Conservation (phyloP, 2,329 filamentous ascomycete species). For the Penicillium sp. region DNA sequence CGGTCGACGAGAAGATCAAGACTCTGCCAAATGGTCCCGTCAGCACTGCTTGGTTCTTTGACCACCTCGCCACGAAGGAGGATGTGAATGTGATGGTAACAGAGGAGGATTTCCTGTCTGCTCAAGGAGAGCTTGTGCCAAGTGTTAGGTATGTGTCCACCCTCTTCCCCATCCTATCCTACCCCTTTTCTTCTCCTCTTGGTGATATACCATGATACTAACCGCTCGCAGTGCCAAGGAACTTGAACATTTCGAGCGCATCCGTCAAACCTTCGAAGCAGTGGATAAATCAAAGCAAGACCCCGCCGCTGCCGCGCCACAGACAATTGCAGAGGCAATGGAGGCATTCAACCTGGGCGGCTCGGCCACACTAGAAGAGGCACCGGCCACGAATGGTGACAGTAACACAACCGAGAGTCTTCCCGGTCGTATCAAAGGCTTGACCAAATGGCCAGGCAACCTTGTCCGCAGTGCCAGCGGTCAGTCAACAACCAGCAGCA, state of each 20-base stretch:
- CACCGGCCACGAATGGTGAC: constrained; percentile 32
- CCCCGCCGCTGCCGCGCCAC: constrained; percentile 21
- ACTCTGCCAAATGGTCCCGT: constrained; percentile 60
- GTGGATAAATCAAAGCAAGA: constrained; percentile 49
- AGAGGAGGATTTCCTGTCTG: constrained; percentile 81
- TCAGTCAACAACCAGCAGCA: constrained; percentile 30
- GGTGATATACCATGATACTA: constrained; percentile 19
- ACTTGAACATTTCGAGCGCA: constrained; percentile 83
- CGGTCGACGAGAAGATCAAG: constrained; percentile 80
- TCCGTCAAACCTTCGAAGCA: constrained; percentile 77
- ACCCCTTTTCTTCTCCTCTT: background rate
- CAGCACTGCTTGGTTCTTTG: constrained; percentile 91
- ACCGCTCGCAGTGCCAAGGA: constrained; percentile 70
- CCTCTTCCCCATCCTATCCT: background rate
- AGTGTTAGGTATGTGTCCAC: constrained; percentile 61
- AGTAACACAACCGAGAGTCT: constrained; percentile 14
- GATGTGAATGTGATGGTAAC: constrained; percentile 86
- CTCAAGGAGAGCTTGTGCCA: constrained; percentile 82
- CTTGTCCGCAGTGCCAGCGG: constrained; percentile 32
- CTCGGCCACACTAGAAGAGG: constrained; percentile 15
- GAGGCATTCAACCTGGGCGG: constrained; percentile 35
- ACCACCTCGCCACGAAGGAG: constrained; percentile 78
- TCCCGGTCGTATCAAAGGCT: constrained; percentile 33
- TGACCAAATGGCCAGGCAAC: constrained; percentile 31
- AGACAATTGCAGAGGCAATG: constrained; percentile 41